Base-by-base conservation (phyloP, 2,329 filamentous ascomycete species). In the Conoideocrella luteorostrata region DNA sequence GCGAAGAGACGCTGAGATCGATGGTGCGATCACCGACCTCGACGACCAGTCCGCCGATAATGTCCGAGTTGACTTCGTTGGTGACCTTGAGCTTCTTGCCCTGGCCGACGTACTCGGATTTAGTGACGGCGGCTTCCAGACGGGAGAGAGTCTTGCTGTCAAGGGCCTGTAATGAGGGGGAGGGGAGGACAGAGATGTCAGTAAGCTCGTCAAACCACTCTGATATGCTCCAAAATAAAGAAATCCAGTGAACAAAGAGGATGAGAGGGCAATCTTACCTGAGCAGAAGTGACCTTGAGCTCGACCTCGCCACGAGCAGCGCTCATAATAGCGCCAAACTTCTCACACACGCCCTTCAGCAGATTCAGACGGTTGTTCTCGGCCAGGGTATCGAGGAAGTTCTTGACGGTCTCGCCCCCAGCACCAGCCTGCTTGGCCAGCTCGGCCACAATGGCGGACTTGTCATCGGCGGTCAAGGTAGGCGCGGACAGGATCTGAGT, bases 11-110 rank as follows among this genome's bases (percentile, higher is more conserved):
- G 71, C 86, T 93, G 58, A 96, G 85, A 72, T 98, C 93, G 65
- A 98, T 95, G 67, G 91, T 97, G 65, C 91, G 86, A 78, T 97
- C 91, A 62, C 90, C 91, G 57, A 97, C 86, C 75, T 97, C 91
- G 63, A 98, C 91, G 54, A 98, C 72, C 56, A 98, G 82, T 50
- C 93, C 93, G 55, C 93, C 93, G 55, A 94, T 72, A 63, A 98
- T 91, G 47, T 97, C 91, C 50, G 91, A 79, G 80, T 95, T 93
- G 70, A 88, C 86, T 77, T 88, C 85, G 72, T 94, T 86, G 58
- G 88, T 87, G 60, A 97, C 86, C 84, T 95, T 97, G 70, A 97
- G 82, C 78, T 95, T 97, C 84, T 96, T 90, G 74, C 90, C 90
- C 67, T 86, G 79, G 64, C 84, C 83, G 58, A 90, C 81, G 73